phyloP scores from a whole-genome alignment of 148 eudicot species.

The Chenopodium berlandieri region DNA sequence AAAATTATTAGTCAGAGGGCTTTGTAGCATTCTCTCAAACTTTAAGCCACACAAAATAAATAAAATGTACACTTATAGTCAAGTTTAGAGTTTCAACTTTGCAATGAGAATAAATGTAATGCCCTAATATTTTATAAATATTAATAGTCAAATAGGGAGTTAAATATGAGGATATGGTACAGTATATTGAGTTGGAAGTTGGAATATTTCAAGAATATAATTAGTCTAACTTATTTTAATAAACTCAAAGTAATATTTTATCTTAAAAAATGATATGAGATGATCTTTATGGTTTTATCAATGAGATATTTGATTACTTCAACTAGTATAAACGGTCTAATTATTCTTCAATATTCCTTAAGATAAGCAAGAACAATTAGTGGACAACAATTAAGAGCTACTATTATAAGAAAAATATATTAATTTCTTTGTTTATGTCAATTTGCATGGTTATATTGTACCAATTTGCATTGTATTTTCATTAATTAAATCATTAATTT shows the following conservation, averaged over 20 bases:
- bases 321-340: not conserved
- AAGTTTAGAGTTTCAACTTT: constrained; percentile 20
- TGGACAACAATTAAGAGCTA: not conserved
- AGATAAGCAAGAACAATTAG: not conserved
- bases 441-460: not conserved
- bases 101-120: constrained; percentile 15
- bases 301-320: not conserved
- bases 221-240: not conserved
- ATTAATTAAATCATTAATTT: too few species aligned
- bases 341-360: not conserved
- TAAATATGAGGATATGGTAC: not conserved
- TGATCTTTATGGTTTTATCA: not conserved
- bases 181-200: not conserved
- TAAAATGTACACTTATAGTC: not conserved
- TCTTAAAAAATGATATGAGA: not conserved
- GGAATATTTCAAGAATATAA: constrained; percentile 1
- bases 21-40: too few species aligned
- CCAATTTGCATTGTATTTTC: too few species aligned
- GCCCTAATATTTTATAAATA: not conserved
- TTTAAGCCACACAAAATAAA: too few species aligned
- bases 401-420: not conserved
- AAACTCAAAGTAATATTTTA: too few species aligned
- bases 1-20: not conserved
- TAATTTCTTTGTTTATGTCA: not conserved
- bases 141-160: constrained; percentile 9